These are phyloP conservation scores for Biscogniauxia sp. DNA, from an alignment of 2,329 filamentous ascomycete species.

Conservation along the genomic window DNA sequence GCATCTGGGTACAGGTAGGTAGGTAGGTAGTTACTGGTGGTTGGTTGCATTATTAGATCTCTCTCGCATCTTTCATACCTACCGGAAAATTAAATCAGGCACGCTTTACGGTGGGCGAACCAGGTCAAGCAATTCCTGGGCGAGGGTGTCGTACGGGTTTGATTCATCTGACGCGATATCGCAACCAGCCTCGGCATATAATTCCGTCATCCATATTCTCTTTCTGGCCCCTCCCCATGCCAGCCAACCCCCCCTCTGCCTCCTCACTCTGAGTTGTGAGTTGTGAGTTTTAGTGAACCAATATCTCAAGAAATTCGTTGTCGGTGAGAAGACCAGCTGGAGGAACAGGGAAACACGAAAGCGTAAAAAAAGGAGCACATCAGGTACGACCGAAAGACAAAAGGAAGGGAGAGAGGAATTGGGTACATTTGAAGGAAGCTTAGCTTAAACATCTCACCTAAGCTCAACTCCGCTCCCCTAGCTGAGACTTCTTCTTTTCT, in stretches of 20 bases:
- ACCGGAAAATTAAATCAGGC: not conserved
- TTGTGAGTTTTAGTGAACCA: not conserved
- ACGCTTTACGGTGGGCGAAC: not conserved
- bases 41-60: too few species aligned
- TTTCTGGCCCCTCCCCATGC: not conserved
- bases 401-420: not conserved
- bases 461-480: not conserved
- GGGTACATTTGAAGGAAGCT: not conserved
- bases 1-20: too few species aligned
- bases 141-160: not conserved
- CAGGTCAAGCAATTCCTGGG: not conserved
- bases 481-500: not conserved
- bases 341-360: not conserved
- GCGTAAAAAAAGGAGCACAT: not conserved
- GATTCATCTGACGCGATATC: not conserved
- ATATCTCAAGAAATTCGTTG: not conserved
- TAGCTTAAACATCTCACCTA: not conserved
- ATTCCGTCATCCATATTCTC: not conserved
- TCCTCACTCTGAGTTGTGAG: too few species aligned
- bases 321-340: not conserved
- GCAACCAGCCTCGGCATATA: not conserved
- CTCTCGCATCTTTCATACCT: not conserved
- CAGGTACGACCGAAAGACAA: not conserved
- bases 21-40: too few species aligned
- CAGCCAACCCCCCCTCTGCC: not conserved